Evolutionary conservation across 306 rosid genomes (phyloP), one percentile per base, ranked within the genome.

Genomic region (Ormosia emarginata): DNA sequence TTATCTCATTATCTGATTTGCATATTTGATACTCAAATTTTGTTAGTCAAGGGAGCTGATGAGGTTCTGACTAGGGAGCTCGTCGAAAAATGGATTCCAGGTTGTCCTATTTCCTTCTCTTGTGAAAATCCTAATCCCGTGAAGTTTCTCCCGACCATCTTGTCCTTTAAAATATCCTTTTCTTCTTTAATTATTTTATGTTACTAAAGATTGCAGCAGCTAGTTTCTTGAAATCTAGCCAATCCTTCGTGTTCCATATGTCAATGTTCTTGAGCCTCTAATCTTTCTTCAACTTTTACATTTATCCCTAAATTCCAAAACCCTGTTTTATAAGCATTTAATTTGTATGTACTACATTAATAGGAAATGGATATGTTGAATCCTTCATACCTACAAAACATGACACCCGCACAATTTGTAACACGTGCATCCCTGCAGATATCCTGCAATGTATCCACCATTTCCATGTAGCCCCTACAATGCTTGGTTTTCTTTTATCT

Each of bases 301-400:
- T 24, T 24, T 24, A 24, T 11, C 71, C 41, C 37, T 55, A 0
- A 70, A 62, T 41, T 34, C 8, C 11, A 8, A 44, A 78, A 47
- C 81, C 15, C 12, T 32, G 41, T 68, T 73, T 79, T 33, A n/a
- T 52, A 33, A 53, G 67, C 67, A 79, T 66, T 75, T n/a, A 39
- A 78, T 64, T 34, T 30, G 58, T 47, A 66, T 24, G 36, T 44
- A 17, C 58, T 61, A 61, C 53, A 41, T 64, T 29, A 49, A 39
- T 61, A 17, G 68, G 78, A 12, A 58, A 50, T n/a, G 37, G 46
- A 68, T 37, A 12, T 74, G 32, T 34, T 34, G 81, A 62, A 50
- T 74, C 76, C 17, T 47, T 83, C 32, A 52, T 65, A 33, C 67
- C 47, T 44, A 58, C 36, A 29, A 67, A 79, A 58, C 50, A 71